Evolutionary conservation across 2,329 filamentous ascomycete species (phyloP).

Genomic region (Rhinocladiella similis): DNA sequence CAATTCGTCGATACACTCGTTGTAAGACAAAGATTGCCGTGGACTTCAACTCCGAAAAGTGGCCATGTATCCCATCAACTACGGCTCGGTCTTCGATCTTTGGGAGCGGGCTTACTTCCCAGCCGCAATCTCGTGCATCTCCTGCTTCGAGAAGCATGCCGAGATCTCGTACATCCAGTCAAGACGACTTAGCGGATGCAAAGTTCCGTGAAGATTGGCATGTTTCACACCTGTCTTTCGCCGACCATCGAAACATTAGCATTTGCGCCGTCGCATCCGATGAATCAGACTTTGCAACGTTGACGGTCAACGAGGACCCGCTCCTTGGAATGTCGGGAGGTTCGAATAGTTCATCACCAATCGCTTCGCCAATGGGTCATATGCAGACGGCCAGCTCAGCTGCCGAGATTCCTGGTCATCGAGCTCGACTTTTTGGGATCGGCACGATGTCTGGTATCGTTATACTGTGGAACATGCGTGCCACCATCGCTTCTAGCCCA

Average conservation of each 20-base stretch:
- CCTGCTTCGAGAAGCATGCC: slow-evolving; percentile 31
- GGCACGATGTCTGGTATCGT: slow-evolving; percentile 79
- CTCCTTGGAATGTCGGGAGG: slow-evolving; percentile 60
- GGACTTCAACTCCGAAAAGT: slow-evolving; percentile 29
- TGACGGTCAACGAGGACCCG: slow-evolving; percentile 77
- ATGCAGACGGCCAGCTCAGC: slow-evolving; percentile 38
- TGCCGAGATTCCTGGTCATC: slow-evolving; percentile 76
- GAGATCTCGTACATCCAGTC: slow-evolving; percentile 36
- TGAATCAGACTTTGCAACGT: slow-evolving; percentile 67
- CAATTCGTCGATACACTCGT: slow-evolving; percentile 60
- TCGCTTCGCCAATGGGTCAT: slow-evolving; percentile 54
- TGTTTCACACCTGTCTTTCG: slow-evolving; percentile 61
- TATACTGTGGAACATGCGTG: slow-evolving; percentile 81
- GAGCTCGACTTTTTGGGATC: slow-evolving; percentile 75
- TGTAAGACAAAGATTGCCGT: slow-evolving; percentile 43
- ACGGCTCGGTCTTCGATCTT: slow-evolving; percentile 49
- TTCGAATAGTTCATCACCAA: slow-evolving; percentile 55
- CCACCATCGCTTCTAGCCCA: slow-evolving; percentile 56
- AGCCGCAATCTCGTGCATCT: slow-evolving; percentile 18
- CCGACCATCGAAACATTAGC: slow-evolving; percentile 57
- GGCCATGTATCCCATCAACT: slow-evolving; percentile 27
- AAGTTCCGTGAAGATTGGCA: slow-evolving; percentile 64
- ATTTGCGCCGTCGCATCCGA: slow-evolving; percentile 75
- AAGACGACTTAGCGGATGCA: slow-evolving; percentile 35
- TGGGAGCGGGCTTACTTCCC: slow-evolving; percentile 39